Evolutionary conservation across 306 rosid species (phyloP).

Genomic region (Chamaecrista fasciculata): DNA sequence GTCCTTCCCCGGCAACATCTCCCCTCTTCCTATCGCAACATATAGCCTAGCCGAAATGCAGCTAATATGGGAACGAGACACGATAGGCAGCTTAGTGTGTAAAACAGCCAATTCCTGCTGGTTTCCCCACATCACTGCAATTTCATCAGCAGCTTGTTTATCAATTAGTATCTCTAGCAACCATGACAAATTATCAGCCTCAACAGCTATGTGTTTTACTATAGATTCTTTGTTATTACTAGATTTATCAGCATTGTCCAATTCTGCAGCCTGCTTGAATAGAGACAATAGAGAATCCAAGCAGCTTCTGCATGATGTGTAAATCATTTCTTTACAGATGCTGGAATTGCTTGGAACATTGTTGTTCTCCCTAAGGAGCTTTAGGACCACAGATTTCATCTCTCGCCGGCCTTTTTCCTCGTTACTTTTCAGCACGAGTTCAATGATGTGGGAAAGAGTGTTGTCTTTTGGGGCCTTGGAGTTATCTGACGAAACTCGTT

Average conservation of each 20-base stretch:
- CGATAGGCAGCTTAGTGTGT: constrained; percentile 53
- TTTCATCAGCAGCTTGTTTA: constrained; percentile 80
- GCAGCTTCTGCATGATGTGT: constrained; percentile 65
- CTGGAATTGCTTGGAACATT: constrained; percentile 50
- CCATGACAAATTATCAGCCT: constrained; percentile 89
- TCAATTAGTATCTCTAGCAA: constrained; percentile 81
- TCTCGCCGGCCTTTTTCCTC: constrained; percentile 94
- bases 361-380: constrained; percentile 84
- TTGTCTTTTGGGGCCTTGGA: constrained; percentile 68
- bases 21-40: constrained; percentile 88
- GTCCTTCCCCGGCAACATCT: constrained; percentile 74
- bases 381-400: constrained; percentile 89
- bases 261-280: constrained; percentile 71
- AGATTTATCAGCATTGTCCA: constrained; percentile 35
- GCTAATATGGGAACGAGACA: constrained; percentile 76
- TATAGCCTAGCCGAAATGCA: constrained; percentile 72
- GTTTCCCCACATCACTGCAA: constrained; percentile 75
- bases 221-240: constrained; percentile 43
- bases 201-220: constrained; percentile 64
- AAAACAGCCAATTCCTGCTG: constrained; percentile 78
- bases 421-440: constrained; percentile 79
- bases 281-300: constrained; percentile 51
- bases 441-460: constrained; percentile 67
- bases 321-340: constrained; percentile 60
- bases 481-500: constrained; percentile 73